phyloP scores from a whole-genome alignment of 768 basidiomycete species.

The Pisolithus tinctorius region DNA sequence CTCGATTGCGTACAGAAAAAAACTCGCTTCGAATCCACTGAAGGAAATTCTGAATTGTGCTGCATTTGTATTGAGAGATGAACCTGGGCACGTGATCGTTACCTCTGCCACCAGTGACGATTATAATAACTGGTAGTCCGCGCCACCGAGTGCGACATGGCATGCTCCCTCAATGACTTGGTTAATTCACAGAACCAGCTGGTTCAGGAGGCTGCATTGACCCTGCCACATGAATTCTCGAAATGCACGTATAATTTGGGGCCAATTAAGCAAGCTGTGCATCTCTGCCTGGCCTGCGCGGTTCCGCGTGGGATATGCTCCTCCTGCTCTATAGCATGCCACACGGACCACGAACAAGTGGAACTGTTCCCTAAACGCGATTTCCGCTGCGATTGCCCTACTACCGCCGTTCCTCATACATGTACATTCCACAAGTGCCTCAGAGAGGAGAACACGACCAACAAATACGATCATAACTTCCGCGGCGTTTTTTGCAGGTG shows the following conservation, averaged over 20 bases:
- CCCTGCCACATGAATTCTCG: slow-evolving; percentile 55
- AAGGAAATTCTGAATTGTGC: no score
- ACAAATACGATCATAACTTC: slow-evolving; percentile 74
- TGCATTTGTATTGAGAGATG: no score
- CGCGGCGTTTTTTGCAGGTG: slow-evolving; percentile 69
- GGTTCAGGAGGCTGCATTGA: slow-evolving; percentile 35
- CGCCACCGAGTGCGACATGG: not conserved
- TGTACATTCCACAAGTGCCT: slow-evolving; percentile 55
- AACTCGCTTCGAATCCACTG: no score
- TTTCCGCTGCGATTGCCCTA: slow-evolving; percentile 85
- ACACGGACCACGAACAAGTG: slow-evolving; percentile 79
- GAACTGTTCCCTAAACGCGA: slow-evolving; percentile 82
- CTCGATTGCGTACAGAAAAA: no score
- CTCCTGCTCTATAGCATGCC: slow-evolving; percentile 82
- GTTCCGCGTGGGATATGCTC: slow-evolving; percentile 67
- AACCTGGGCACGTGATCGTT: not conserved
- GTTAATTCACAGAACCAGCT: slow-evolving; percentile 24
- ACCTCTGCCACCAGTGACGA: not conserved
- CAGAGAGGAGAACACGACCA: slow-evolving; percentile 52
- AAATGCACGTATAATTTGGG: slow-evolving; percentile 60
- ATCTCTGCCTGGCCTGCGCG: slow-evolving; percentile 73
- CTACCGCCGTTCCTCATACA: slow-evolving; percentile 46
- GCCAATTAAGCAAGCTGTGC: slow-evolving; percentile 67
- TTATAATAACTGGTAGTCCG: no score
- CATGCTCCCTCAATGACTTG: slow-evolving; percentile 29